phyloP scores from a whole-genome alignment of 805 yeast species.

The Priceomyces castillae region DNA sequence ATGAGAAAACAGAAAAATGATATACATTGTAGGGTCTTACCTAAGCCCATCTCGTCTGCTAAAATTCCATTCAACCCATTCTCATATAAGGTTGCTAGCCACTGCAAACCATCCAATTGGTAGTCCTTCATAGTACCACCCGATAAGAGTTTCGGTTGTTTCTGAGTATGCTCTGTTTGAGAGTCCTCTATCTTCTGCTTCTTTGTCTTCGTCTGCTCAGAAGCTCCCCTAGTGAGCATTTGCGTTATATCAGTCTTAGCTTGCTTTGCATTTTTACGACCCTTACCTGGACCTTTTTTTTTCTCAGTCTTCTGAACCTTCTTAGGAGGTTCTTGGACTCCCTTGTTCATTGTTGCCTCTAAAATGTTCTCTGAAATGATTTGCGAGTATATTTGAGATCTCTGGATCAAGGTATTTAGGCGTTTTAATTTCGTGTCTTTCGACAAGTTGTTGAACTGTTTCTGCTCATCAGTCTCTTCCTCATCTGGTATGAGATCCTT shows the following conservation, averaged over 20 bases:
- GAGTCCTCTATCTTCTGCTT: conserved; percentile 25
- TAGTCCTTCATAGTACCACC: conserved; percentile 71
- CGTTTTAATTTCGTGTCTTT: conserved; percentile 61
- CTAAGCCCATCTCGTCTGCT: conserved; percentile 98
- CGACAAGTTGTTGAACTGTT: conserved; percentile 44
- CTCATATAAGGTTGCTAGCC: conserved; percentile 85
- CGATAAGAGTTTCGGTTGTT: conserved; percentile 32
- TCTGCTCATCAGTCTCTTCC: conserved; percentile 27
- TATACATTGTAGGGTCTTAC: conserved; percentile 89
- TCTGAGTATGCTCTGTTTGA: conserved; percentile 20
- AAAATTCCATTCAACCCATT: conserved; percentile 93
- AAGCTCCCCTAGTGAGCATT: conserved; percentile 17
- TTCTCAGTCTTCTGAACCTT: conserved; percentile 17
- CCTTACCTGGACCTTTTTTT: conserved; percentile 7
- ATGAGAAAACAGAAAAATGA: conserved; percentile 71
- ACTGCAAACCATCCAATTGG: conserved; percentile 86
- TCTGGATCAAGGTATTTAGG: conserved; percentile 72
- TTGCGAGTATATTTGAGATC: conserved; percentile 82
- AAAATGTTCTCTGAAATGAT: conserved; percentile 79
- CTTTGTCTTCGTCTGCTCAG: conserved; percentile 17
- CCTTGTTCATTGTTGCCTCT: conserved; percentile 40
- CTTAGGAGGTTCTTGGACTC: conserved; percentile 13
- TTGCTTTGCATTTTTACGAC: conserved; percentile 11
- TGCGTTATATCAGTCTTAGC: conserved; percentile 14
- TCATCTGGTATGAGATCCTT: conserved; percentile 4